Conservation (phyloP, 805 yeast species). For the Hanseniaspora thailandica region DNA sequence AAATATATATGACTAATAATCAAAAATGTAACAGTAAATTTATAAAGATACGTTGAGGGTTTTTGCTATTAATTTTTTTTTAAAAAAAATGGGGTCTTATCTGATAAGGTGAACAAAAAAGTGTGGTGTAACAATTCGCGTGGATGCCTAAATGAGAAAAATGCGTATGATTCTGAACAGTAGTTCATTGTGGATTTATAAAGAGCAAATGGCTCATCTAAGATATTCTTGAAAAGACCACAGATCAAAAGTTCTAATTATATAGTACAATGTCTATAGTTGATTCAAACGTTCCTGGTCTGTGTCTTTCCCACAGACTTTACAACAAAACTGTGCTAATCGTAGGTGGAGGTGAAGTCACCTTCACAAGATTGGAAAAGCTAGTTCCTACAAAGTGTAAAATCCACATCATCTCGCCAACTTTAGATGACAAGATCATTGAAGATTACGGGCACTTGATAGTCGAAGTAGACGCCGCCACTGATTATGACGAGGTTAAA, state of each 20-base stretch:
- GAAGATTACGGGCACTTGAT: not conserved
- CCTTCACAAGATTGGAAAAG: constrained; percentile 25
- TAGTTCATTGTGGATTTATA: too few species aligned
- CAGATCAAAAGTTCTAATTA: not conserved
- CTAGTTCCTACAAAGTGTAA: constrained; percentile 27
- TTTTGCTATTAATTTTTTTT: not conserved
- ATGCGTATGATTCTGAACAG: too few species aligned
- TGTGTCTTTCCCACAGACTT: constrained; percentile 26
- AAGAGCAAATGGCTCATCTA: not conserved
- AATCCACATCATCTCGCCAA: constrained; percentile 23
- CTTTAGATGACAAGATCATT: not conserved
- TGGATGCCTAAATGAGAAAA: too few species aligned
- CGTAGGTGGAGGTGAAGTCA: constrained; percentile 30
- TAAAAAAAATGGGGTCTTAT: not conserved
- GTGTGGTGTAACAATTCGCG: constrained; percentile 2
- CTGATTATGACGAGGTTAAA: not conserved
- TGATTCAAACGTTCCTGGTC: constrained; percentile 17
- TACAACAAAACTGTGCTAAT: constrained; percentile 22
- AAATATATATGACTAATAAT: not conserved
- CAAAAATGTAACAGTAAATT: not conserved
- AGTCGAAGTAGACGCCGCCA: not conserved
- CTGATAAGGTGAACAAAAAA: not conserved
- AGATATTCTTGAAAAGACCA: not conserved
- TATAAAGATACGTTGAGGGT: not conserved
- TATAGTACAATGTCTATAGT: constrained; percentile 1